Percentiles rank a stretch among this genome's conserved stretches.
These are phyloP conservation scores for Pythium utonaiense DNA, from an alignment of 352 stramenopile species.

Conservation along the genomic window DNA sequence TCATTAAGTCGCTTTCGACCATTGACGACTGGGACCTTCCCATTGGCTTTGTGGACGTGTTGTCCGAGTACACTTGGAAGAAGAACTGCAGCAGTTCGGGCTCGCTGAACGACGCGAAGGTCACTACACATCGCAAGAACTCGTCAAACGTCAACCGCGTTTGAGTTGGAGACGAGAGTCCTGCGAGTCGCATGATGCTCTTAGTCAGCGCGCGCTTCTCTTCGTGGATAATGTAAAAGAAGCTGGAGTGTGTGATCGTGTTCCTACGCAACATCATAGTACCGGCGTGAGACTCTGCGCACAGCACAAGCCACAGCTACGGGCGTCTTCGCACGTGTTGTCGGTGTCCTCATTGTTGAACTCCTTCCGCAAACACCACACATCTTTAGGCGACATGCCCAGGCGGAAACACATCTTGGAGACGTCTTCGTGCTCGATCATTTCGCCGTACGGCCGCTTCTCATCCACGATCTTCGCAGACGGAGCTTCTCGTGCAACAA, in stretches of 20 bases:
- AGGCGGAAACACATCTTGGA: slow-evolving; percentile 16
- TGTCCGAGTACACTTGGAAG: slow-evolving; percentile 47
- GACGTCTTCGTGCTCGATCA: slow-evolving; percentile 21
- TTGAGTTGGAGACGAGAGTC: not conserved
- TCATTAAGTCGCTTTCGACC: slow-evolving; percentile 33
- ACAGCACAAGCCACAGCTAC: no score
- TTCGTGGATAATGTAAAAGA: slow-evolving; percentile 63
- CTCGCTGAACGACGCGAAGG: slow-evolving; percentile 46
- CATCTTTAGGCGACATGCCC: slow-evolving; percentile 8
- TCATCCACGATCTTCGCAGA: not conserved
- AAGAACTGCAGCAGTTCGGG: slow-evolving; percentile 54
- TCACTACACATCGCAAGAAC: slow-evolving; percentile 43
- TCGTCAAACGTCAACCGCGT: slow-evolving; percentile 49
- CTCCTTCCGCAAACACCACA: slow-evolving; percentile 19
- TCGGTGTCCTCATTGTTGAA: slow-evolving; percentile 25
- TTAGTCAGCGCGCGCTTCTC: slow-evolving; percentile 39
- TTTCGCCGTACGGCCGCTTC: slow-evolving; percentile 15
- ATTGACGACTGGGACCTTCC: slow-evolving; percentile 10
- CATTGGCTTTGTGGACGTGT: not conserved
- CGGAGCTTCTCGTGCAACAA: not conserved
- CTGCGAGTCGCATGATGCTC: slow-evolving; percentile 38
- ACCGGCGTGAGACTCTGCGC: no score
- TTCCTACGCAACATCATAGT: not conserved
- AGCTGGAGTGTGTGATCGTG: slow-evolving; percentile 20
- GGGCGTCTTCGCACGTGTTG: slow-evolving; percentile 27